Base-by-base conservation (phyloP, 2,329 filamentous ascomycete genomes). In the Fusarium sp. region DNA sequence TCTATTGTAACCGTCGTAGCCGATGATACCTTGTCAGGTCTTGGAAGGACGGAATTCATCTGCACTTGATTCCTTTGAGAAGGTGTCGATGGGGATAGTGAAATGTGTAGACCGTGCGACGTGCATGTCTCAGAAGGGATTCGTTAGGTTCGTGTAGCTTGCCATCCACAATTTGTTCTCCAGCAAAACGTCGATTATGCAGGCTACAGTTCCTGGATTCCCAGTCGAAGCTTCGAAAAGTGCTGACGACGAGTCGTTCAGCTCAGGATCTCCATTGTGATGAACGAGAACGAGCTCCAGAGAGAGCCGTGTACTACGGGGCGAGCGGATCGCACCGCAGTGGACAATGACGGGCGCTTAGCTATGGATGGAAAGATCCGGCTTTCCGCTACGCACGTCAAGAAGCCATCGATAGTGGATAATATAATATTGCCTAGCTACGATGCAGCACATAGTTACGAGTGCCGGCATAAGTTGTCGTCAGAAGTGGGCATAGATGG, bases 401-500 rank as follows among this genome's bases (percentile, higher is more conserved):
- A 31, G 28, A 22, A 14, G 28, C 11, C 10, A 31, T 31, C 26
- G 38, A 22, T 22, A 22, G 48, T 36, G 38, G 38, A 43, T 53
- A 55, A 46, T 7, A 31, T 31, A 31, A 13, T 31, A 20, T 33
- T 15, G 17, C n/a, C 34, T 24, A 24, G 49, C 51, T 44, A 28
- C 24, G 42, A n/a, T 44, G 42, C 42, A 44, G 42, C 42, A 38
- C 24, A 39, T 18, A 51, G 26, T 34, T 61, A 54, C 48, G 65
- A 71, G 51, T 70, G 24, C 68, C 68, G 68, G 68, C 68, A 70
- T 70, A 40, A 71, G 55, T 61, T 61, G 51, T 71, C 46, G 50
- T 58, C 59, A 72, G 55, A 60, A 50, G 60, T 68, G 69, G 71
- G 58, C 66, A 70, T 70, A 58, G 68, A 68, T 67, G 63, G 63